Conservation (phyloP, 164 flowering plant genomes). For the Tetrastigma voinierianum region DNA sequence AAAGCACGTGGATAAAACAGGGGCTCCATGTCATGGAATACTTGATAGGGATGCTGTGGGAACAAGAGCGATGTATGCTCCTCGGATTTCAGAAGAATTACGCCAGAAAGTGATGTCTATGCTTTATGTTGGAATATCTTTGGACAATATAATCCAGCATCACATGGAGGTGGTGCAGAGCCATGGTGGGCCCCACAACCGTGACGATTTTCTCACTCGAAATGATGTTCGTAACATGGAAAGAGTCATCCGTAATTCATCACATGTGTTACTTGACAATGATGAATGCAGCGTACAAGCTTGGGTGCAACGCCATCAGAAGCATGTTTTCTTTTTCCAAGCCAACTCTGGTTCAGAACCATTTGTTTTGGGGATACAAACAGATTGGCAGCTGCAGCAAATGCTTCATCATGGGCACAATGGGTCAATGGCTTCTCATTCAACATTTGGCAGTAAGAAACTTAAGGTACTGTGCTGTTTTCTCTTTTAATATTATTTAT, state of each 20-base stretch:
- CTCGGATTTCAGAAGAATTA: conserved; percentile 52
- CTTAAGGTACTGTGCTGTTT: conserved; percentile 33
- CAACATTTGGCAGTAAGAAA: conserved; percentile 45
- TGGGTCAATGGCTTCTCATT: conserved; percentile 42
- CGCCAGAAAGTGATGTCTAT: conserved; percentile 54
- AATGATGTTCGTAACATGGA: conserved; percentile 59
- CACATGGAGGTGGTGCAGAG: conserved; percentile 43
- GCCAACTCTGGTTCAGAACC: conserved; percentile 33
- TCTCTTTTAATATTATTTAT: background rate
- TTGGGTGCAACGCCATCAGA: conserved; percentile 57
- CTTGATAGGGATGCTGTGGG: conserved; percentile 59
- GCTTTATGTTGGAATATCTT: conserved; percentile 51
- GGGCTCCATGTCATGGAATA: conserved; percentile 56
- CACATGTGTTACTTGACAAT: conserved; percentile 35
- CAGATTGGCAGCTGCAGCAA: conserved; percentile 70
- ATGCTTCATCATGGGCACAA: conserved; percentile 52
- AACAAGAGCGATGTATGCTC: conserved; percentile 62
- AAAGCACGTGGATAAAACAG: conserved; percentile 50
- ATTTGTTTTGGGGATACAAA: conserved; percentile 50
- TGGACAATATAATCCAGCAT: conserved; percentile 48
- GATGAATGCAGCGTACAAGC: conserved; percentile 33
- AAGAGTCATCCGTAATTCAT: conserved; percentile 35
- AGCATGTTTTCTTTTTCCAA: conserved; percentile 39
- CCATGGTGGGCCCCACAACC: conserved; percentile 53
- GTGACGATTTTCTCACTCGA: conserved; percentile 53